Percentiles rank a stretch among this genome's conserved stretches.
Conservation (phyloP, 192 early-diverging fungal species). For the Geranomyces michiganensis region DNA sequence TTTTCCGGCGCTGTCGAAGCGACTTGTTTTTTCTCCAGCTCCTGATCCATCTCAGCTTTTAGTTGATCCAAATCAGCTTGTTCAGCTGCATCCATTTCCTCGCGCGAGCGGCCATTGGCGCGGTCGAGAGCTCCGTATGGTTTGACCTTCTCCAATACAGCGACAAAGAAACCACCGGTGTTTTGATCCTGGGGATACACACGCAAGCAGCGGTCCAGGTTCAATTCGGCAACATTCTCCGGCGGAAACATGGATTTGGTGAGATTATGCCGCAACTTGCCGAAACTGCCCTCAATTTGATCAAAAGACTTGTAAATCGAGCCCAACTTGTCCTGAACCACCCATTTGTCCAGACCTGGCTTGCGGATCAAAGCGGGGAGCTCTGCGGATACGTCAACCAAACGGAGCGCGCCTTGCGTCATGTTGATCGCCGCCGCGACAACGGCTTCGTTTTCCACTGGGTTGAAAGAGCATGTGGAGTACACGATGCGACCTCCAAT, state of each 20-base stretch:
- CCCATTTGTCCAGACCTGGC: slow-evolving; percentile 87
- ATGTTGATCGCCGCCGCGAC: slow-evolving; percentile 58
- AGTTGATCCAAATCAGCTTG: too few species aligned
- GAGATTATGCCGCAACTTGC: slow-evolving; percentile 8
- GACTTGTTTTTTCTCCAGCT: too few species aligned
- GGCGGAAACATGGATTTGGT: slow-evolving; percentile 50
- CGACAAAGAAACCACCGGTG: slow-evolving; percentile 98
- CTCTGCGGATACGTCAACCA: slow-evolving; percentile 85
- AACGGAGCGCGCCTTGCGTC: slow-evolving; percentile 65
- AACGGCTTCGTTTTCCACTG: slow-evolving; percentile 96
- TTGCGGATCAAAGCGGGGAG: slow-evolving; percentile 79
- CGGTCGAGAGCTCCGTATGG: slow-evolving; percentile 65
- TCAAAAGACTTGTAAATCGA: slow-evolving; percentile 39
- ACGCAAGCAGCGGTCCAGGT: slow-evolving; percentile 67
- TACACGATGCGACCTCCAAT: slow-evolving; percentile 93
- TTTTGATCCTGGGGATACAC: slow-evolving; percentile 94
- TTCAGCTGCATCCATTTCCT: slow-evolving; percentile 5
- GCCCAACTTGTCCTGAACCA: slow-evolving; percentile 77
- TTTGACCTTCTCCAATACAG: slow-evolving; percentile 87
- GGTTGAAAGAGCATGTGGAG: slow-evolving; percentile 98
- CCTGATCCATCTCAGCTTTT: too few species aligned
- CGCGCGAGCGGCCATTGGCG: neutral
- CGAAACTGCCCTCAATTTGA: slow-evolving; percentile 25
- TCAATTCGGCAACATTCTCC: slow-evolving; percentile 33
- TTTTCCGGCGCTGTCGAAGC: too few species aligned